A percentile compares a stretch with the other conserved stretches of the same genome.
phyloP scores from a whole-genome alignment of 371 early-diverging fungal genomes.

The Dichotomocladium elegans region DNA sequence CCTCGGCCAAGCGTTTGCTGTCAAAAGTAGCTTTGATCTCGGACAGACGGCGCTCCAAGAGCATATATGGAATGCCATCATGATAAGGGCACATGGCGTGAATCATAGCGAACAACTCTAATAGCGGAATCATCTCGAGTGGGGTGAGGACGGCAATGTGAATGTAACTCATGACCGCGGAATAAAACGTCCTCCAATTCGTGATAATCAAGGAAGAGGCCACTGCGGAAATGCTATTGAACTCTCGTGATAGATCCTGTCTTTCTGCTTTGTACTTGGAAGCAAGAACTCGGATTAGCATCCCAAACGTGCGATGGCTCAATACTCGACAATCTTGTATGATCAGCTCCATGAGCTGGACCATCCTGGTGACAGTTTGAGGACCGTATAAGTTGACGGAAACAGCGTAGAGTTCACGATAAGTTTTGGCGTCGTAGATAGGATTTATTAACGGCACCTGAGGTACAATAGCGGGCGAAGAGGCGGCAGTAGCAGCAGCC shows the following conservation, averaged over 20 bases:
- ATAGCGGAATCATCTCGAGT: conserved; percentile 5
- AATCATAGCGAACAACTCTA: conserved; percentile 5
- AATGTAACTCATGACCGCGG: conserved; percentile 2
- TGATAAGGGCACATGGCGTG: not conserved
- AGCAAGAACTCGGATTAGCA: conserved; percentile 12
- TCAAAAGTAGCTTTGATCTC: not conserved
- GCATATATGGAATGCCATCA: conserved; percentile 3
- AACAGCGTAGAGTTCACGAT: conserved; percentile 2
- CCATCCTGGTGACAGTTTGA: not conserved
- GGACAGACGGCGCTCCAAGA: not conserved
- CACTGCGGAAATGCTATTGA: not conserved
- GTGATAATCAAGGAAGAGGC: not conserved
- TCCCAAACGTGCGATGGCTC: conserved; percentile 10
- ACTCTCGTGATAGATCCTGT: not conserved
- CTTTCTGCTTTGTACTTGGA: conserved; percentile 9
- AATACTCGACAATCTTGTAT: conserved; percentile 10
- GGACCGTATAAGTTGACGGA: not conserved
- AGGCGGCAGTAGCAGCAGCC: not conserved
- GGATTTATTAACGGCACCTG: not conserved
- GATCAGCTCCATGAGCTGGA: conserved; percentile 6
- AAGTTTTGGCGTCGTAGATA: not conserved
- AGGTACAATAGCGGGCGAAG: not conserved
- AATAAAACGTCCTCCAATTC: not conserved
- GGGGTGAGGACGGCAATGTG: conserved; percentile 7
- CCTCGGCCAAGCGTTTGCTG: not conserved